These are phyloP conservation scores for Prunus salicina DNA, from an alignment of 306 rosid genomes.

Conservation along the genomic window DNA sequence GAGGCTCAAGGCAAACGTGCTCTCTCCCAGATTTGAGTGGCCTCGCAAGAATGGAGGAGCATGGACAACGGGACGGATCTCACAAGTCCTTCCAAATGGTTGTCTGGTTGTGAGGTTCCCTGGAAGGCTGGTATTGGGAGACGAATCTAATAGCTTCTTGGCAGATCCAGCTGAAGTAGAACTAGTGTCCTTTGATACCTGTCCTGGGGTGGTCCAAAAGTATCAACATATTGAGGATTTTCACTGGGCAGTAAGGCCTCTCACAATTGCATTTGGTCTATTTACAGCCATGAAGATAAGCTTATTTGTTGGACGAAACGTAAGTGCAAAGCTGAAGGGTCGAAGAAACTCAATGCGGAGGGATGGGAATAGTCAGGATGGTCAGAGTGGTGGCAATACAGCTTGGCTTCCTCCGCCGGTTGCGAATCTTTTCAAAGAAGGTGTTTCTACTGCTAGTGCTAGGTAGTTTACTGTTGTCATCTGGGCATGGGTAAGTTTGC, in stretches of 20 bases:
- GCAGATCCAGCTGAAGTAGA: constrained; percentile 86
- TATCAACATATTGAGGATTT: constrained; percentile 77
- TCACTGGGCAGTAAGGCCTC: constrained; percentile 87
- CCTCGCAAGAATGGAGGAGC: constrained; percentile 45
- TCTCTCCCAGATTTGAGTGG: constrained; percentile 69
- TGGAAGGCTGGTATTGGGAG: constrained; percentile 52
- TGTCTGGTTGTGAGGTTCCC: constrained; percentile 74
- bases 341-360: constrained; percentile 9
- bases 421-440: constrained; percentile 46
- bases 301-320: constrained; percentile 34
- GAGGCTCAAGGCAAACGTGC: constrained; percentile 40
- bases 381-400: constrained; percentile 29
- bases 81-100: constrained; percentile 63
- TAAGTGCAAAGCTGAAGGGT: constrained; percentile 23
- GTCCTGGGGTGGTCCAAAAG: constrained; percentile 61
- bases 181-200: constrained; percentile 54
- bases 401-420: constrained; percentile 41
- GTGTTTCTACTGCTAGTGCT: constrained; percentile 27
- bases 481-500: not conserved
- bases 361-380: constrained; percentile 17
- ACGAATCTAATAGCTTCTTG: constrained; percentile 43
- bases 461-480: constrained; percentile 25
- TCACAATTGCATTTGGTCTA: constrained; percentile 54
- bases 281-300: constrained; percentile 62
- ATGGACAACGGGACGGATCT: constrained; percentile 61